Evolutionary conservation across 1,139 yeast genomes (phyloP).

Genomic region (Scheffersomyces titani): DNA sequence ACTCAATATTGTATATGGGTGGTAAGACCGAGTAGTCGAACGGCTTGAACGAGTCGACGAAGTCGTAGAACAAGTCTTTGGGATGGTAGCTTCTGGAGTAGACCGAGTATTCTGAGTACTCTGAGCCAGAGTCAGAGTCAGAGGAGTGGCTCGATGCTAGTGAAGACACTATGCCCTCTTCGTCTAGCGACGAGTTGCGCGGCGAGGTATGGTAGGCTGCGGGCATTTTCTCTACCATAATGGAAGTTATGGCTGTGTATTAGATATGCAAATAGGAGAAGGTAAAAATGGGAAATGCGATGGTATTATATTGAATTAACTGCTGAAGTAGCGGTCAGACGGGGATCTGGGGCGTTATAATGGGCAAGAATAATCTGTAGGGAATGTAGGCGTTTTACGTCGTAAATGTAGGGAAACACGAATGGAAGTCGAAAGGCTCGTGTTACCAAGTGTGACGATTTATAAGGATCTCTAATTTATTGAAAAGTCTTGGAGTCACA

Average conservation of each 20-base stretch:
- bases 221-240: neutral
- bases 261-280: neutral
- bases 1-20: neutral
- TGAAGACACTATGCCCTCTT: neutral
- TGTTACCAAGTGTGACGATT: neutral
- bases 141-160: neutral
- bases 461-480: neutral
- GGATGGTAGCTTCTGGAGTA: constrained; percentile 1
- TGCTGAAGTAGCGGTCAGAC: no score
- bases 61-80: neutral
- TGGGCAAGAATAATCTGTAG: no score
- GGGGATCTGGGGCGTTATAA: no score
- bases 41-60: neutral
- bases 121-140: neutral
- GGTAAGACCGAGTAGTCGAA: neutral
- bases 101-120: neutral
- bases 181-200: neutral
- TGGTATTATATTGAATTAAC: no score
- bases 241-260: neutral
- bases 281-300: neutral
- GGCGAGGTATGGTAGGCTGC: neutral
- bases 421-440: neutral
- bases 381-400: neutral
- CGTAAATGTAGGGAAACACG: neutral
- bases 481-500: neutral